Evolutionary conservation across 768 basidiomycete species (phyloP).

Genomic region (Hericium rajendrae): DNA sequence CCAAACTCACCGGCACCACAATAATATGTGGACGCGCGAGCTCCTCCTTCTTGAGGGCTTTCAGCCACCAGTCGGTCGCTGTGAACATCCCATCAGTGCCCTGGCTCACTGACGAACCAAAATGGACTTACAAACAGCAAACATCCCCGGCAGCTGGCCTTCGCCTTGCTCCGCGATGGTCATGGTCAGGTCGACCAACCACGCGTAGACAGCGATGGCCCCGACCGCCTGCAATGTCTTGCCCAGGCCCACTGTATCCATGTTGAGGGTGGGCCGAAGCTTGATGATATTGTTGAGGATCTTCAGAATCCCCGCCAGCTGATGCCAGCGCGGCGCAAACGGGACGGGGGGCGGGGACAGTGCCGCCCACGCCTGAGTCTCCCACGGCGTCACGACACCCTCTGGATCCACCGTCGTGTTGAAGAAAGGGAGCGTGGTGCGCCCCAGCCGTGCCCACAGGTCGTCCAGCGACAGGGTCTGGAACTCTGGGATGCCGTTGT

Average conservation of each 20-base stretch:
- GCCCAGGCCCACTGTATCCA: conserved; percentile 19
- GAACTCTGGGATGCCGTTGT: neutral
- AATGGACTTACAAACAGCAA: neutral
- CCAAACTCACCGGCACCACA: too few species aligned
- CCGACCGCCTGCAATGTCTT: conserved; percentile 18
- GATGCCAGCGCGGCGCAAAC: conserved; percentile 2
- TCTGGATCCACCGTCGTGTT: conserved; percentile 1
- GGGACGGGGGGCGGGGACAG: too few species aligned
- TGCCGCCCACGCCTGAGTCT: conserved; percentile 13
- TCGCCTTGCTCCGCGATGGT: neutral
- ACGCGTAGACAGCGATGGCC: conserved; percentile 7
- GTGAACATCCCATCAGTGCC: neutral
- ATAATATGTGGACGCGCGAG: too few species aligned
- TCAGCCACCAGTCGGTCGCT: neutral
- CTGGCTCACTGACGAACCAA: neutral
- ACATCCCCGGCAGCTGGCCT: neutral
- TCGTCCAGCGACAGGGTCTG: neutral
- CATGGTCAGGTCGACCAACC: neutral
- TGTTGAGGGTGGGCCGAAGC: conserved; percentile 8
- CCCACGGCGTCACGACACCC: neutral
- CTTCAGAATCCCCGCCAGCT: conserved; percentile 13
- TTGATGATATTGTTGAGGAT: conserved; percentile 9
- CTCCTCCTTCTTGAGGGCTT: neutral
- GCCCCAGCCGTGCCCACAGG: conserved; percentile 1
- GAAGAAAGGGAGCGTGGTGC: neutral